These are phyloP conservation scores for Pyrenochaeta sp. DNA, from an alignment of 2,329 filamentous ascomycete species.

Conservation along the genomic window DNA sequence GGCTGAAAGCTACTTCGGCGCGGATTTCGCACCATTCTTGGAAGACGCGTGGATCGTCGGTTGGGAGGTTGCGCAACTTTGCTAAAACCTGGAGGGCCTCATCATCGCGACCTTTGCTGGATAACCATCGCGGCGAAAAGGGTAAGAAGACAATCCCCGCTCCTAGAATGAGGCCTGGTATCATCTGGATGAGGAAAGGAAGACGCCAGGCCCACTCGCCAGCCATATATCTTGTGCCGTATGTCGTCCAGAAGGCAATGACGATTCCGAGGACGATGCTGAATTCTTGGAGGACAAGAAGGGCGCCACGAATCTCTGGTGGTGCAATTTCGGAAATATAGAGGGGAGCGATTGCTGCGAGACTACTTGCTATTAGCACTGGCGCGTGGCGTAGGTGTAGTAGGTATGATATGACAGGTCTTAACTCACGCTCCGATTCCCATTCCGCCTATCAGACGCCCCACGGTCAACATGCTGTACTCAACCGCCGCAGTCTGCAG, in stretches of 20 bases:
- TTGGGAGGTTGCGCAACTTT: slow-evolving; percentile 60
- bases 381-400: background rate
- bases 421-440: slow-evolving; percentile 59
- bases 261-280: slow-evolving; percentile 59
- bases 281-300: slow-evolving; percentile 60
- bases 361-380: slow-evolving; percentile 19
- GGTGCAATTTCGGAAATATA: slow-evolving; percentile 64
- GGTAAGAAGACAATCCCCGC: slow-evolving; percentile 59
- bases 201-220: slow-evolving; percentile 57
- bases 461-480: slow-evolving; percentile 61
- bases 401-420: too few species aligned
- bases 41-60: slow-evolving; percentile 59
- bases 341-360: slow-evolving; percentile 57
- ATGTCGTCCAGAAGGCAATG: slow-evolving; percentile 64
- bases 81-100: slow-evolving; percentile 60
- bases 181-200: slow-evolving; percentile 58
- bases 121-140: slow-evolving; percentile 65
- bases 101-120: slow-evolving; percentile 52
- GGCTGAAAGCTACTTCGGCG: slow-evolving; percentile 63
- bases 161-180: slow-evolving; percentile 51
- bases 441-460: slow-evolving; percentile 60
- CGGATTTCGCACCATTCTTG: slow-evolving; percentile 63
- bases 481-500: slow-evolving; percentile 61
- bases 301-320: slow-evolving; percentile 58
- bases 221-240: slow-evolving; percentile 57